Percentiles rank a stretch among this genome's conserved stretches.
phyloP scores from a whole-genome alignment of 2,329 filamentous ascomycete species.

The Penicillium frequentans region DNA sequence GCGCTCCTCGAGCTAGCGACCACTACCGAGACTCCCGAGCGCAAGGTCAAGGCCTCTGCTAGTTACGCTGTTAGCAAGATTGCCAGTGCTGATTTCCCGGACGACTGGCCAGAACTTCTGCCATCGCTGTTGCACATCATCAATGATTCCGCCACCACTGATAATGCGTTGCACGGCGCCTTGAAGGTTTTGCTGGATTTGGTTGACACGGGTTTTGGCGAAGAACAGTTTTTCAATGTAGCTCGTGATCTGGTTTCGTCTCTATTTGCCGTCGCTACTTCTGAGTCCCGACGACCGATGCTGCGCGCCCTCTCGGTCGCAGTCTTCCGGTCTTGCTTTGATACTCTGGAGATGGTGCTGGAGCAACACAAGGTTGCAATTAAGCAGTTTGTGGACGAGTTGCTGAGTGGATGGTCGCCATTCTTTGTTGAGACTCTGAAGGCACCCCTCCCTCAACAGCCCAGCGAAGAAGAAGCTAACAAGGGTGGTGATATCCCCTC shows the following conservation, averaged over 20 bases:
- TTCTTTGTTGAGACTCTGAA: conserved; percentile 84
- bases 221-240: conserved; percentile 91
- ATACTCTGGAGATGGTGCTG: conserved; percentile 94
- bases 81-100: conserved; percentile 87
- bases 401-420: conserved; percentile 79
- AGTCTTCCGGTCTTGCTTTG: conserved; percentile 88
- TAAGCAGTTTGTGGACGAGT: conserved; percentile 84
- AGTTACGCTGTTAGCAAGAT: conserved; percentile 93
- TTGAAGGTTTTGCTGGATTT: conserved; percentile 85
- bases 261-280: conserved; percentile 78
- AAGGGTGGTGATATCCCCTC: conserved; percentile 58
- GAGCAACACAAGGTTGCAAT: conserved; percentile 86
- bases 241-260: conserved; percentile 81
- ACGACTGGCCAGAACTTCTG: conserved; percentile 89
- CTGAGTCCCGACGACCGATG: conserved; percentile 69
- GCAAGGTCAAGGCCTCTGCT: conserved; percentile 85
- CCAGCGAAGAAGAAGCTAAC: conserved; percentile 58
- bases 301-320: conserved; percentile 83
- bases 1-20: conserved; percentile 76
- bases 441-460: conserved; percentile 64
- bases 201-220: conserved; percentile 88
- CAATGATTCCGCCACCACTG: conserved; percentile 63
- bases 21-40: conserved; percentile 67
- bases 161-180: conserved; percentile 82
- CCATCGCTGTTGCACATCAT: conserved; percentile 77